Percentiles rank a stretch among this genome's conserved stretches.
Conservation (phyloP, 305 asterid species). For the Solanum hybrid region DNA sequence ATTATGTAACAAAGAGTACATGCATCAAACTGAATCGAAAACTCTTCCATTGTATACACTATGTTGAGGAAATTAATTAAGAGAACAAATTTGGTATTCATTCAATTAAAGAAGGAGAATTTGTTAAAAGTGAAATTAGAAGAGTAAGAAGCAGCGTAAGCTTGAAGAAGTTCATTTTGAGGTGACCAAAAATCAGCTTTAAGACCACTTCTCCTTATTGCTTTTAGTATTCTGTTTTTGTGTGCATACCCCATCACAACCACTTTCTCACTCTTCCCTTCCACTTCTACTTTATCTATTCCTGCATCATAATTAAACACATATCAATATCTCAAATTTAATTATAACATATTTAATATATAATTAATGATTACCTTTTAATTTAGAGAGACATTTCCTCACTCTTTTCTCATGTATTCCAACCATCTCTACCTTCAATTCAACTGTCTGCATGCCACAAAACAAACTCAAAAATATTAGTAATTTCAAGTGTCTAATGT, state of each 20-base stretch:
- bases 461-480: neutral
- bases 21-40: neutral
- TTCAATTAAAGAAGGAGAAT: slow-evolving; percentile 6
- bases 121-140: slow-evolving; percentile 25
- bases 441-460: slow-evolving; percentile 22
- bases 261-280: slow-evolving; percentile 29
- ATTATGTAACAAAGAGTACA: neutral
- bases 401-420: slow-evolving; percentile 38
- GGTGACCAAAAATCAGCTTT: slow-evolving; percentile 45
- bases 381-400: slow-evolving; percentile 37
- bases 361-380: slow-evolving; percentile 13
- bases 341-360: too few relatives aligned
- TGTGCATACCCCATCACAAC: slow-evolving; percentile 31
- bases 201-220: slow-evolving; percentile 32
- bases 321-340: neutral
- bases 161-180: slow-evolving; percentile 34
- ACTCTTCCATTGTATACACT: neutral
- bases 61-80: too few relatives aligned
- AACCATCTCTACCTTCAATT: slow-evolving; percentile 43
- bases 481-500: too few relatives aligned
- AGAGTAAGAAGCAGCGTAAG: slow-evolving; percentile 21
- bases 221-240: slow-evolving; percentile 38
- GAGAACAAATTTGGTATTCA: too few relatives aligned
- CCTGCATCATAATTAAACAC: slow-evolving; percentile 9
- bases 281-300: slow-evolving; percentile 38